phyloP scores from a whole-genome alignment of 1,284 basidiomycete genomes.

The Schizopora paradoxa region DNA sequence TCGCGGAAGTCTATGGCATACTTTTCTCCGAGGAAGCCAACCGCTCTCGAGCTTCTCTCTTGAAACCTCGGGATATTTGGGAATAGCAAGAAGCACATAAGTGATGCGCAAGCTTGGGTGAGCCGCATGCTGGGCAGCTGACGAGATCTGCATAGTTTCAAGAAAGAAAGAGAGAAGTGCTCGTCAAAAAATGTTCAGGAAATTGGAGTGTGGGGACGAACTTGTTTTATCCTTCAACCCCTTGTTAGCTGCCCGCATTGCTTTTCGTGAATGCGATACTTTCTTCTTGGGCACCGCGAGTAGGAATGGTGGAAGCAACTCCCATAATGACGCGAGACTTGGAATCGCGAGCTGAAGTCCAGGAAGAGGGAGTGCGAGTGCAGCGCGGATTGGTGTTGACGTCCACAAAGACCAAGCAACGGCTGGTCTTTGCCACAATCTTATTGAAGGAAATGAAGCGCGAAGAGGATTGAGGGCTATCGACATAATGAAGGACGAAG shows the following conservation, averaged over 20 bases:
- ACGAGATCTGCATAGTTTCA: conserved; percentile 69
- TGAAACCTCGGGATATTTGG: conserved; percentile 68
- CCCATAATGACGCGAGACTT: conserved; percentile 56
- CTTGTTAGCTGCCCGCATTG: conserved; percentile 94
- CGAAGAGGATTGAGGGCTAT: conserved; percentile 12
- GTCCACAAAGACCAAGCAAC: conserved; percentile 11
- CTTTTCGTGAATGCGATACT: conserved; percentile 87
- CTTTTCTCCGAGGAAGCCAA: too few species aligned
- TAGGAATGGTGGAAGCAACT: conserved; percentile 84
- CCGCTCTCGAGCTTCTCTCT: conserved; percentile 31
- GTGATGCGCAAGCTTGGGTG: conserved; percentile 85
- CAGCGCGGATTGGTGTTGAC: conserved; percentile 10
- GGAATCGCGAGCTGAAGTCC: conserved; percentile 48
- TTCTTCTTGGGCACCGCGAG: conserved; percentile 95
- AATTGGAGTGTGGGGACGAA: conserved; percentile 36
- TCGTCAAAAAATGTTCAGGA: conserved; percentile 18
- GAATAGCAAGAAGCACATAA: conserved; percentile 85
- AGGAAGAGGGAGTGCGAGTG: conserved; percentile 12
- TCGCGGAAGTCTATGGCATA: too few species aligned
- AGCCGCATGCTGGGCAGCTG: conserved; percentile 88
- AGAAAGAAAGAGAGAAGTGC: conserved; percentile 4
- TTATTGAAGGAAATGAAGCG: conserved; percentile 8
- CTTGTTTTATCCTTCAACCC: conserved; percentile 93
- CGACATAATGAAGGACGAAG: conserved; percentile 10
- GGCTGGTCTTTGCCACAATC: conserved; percentile 4